Evolutionary conservation across 306 rosid genomes (phyloP).

Genomic region (Glycine latifolia): DNA sequence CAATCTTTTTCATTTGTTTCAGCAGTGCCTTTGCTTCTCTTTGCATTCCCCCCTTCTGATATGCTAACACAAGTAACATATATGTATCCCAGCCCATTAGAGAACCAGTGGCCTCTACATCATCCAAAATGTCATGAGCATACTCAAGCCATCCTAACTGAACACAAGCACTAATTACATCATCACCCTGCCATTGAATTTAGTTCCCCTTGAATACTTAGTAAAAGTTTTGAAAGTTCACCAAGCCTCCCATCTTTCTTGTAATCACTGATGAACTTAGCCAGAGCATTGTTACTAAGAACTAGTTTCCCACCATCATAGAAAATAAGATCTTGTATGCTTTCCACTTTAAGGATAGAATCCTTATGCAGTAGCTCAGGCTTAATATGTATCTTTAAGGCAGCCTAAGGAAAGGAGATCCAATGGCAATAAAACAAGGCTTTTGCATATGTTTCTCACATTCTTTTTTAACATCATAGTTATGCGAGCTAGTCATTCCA

Average conservation of each 20-base stretch:
- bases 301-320: constrained; percentile 71
- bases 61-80: constrained; percentile 65
- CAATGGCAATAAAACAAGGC: constrained; percentile 68
- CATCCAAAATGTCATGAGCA: constrained; percentile 92
- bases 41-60: constrained; percentile 61
- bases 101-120: constrained; percentile 60
- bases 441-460: constrained; percentile 47
- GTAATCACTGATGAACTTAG: constrained; percentile 65
- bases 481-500: constrained; percentile 61
- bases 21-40: constrained; percentile 76
- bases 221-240: constrained; percentile 73
- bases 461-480: constrained; percentile 47
- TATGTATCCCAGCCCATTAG: constrained; percentile 52
- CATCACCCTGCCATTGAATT: constrained; percentile 62
- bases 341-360: constrained; percentile 69
- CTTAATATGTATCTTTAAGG: constrained; percentile 63
- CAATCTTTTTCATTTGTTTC: constrained; percentile 66
- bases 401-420: constrained; percentile 70
- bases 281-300: constrained; percentile 67
- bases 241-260: constrained; percentile 57
- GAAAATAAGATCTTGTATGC: constrained; percentile 62
- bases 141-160: constrained; percentile 84
- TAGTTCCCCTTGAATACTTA: constrained; percentile 56
- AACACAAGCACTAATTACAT: constrained; percentile 73
- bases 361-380: constrained; percentile 77